phyloP scores from a whole-genome alignment of 1,284 basidiomycete genomes.

The Fomitopsis schrenkii region DNA sequence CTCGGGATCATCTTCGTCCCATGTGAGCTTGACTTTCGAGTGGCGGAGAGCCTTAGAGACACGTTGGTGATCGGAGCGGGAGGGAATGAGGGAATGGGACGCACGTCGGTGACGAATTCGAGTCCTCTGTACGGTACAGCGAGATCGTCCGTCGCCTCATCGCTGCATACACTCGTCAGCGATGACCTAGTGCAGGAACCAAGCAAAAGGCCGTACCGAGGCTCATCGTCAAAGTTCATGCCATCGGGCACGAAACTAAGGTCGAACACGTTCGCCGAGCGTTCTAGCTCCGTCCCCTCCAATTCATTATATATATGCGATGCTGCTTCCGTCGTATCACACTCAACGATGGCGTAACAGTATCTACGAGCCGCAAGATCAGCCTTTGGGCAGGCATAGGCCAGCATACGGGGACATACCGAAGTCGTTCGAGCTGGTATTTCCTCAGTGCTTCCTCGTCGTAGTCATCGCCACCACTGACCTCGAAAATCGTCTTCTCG shows the following conservation, averaged over 20 bases:
- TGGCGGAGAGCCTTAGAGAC: conserved; percentile 86
- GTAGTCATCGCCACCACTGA: conserved; percentile 68
- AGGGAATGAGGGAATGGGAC: not conserved
- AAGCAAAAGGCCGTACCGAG: conserved; percentile 44
- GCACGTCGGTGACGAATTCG: conserved; percentile 92
- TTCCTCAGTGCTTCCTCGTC: conserved; percentile 87
- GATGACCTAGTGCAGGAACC: not conserved
- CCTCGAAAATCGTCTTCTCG: conserved; percentile 64
- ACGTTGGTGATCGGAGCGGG: not conserved
- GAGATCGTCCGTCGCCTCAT: conserved; percentile 75
- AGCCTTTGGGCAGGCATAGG: not conserved
- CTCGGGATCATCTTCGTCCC: conserved; percentile 97
- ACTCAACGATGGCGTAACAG: conserved; percentile 95
- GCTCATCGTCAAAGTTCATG: conserved; percentile 86
- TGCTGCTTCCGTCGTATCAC: conserved; percentile 78
- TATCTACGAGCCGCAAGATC: conserved; percentile 54
- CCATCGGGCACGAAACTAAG: conserved; percentile 91
- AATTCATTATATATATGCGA: conserved; percentile 83
- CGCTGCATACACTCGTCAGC: conserved; percentile 42
- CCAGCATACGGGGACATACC: conserved; percentile 47
- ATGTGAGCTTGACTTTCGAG: conserved; percentile 96
- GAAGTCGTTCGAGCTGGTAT: conserved; percentile 91
- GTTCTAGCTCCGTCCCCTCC: conserved; percentile 94
- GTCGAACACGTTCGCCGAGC: conserved; percentile 96
- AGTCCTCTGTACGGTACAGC: conserved; percentile 72